phyloP scores from a whole-genome alignment of 306 rosid species.

The Corylus heterophylla region DNA sequence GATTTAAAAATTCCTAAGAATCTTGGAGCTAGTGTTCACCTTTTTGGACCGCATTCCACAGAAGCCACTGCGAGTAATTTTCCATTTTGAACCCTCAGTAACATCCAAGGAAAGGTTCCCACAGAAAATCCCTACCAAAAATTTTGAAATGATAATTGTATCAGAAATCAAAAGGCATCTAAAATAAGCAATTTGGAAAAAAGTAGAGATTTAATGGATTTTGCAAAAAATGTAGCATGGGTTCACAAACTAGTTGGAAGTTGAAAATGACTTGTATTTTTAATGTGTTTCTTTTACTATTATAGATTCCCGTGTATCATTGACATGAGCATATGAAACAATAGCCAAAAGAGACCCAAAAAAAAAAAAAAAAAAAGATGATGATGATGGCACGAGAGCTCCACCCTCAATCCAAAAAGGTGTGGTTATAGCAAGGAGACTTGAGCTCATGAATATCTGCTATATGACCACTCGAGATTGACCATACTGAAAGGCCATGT shows the following conservation, averaged over 20 bases:
- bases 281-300: neutral
- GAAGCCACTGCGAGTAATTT: constrained; percentile 68
- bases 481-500: neutral
- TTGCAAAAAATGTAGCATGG: neutral
- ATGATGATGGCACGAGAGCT: neutral
- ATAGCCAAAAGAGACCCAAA: neutral
- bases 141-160: constrained; percentile 1
- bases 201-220: neutral
- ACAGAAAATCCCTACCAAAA: constrained; percentile 65
- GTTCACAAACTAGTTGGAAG: neutral
- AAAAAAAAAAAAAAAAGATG: neutral
- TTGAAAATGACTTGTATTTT: neutral
- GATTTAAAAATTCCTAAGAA: neutral
- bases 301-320: neutral
- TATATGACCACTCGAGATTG: neutral
- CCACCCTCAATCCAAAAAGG: neutral
- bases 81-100: constrained; percentile 64
- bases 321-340: neutral
- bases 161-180: neutral
- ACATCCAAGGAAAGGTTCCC: constrained; percentile 83
- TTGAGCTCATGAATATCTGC: neutral
- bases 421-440: neutral
- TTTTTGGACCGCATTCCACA: constrained; percentile 96
- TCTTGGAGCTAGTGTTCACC: constrained; percentile 42
- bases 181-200: neutral